Evolutionary conservation across 83 land plant species (phyloP).

Genomic region (Picea abies): DNA sequence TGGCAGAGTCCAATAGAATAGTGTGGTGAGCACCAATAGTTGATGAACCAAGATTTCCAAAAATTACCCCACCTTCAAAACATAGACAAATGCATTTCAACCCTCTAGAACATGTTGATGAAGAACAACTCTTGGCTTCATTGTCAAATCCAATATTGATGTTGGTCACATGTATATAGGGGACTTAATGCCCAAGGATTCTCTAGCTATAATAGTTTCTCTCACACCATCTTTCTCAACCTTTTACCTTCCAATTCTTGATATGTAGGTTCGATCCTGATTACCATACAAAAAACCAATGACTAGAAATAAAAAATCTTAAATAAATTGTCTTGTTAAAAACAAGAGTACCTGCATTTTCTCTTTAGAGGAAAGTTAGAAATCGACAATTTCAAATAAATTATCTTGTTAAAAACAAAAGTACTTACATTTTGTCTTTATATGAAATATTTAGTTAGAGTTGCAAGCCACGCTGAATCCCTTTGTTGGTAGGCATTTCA

Average conservation of each 20-base stretch:
- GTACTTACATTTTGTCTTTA: slow-evolving; percentile 79
- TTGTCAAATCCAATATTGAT: slow-evolving; percentile 82
- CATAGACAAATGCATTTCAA: slow-evolving; percentile 88
- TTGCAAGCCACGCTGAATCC: slow-evolving; percentile 67
- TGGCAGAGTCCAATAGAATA: slow-evolving; percentile 62
- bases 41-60: slow-evolving; percentile 35
- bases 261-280: slow-evolving; percentile 84
- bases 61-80: slow-evolving; percentile 72
- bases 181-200: slow-evolving; percentile 73
- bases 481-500: slow-evolving; percentile 74
- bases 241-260: slow-evolving; percentile 63
- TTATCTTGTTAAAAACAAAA: neutral
- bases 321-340: neutral
- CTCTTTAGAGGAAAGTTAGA: slow-evolving; percentile 55
- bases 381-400: neutral
- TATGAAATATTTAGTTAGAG: slow-evolving; percentile 85
- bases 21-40: slow-evolving; percentile 55
- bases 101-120: slow-evolving; percentile 67
- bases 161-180: slow-evolving; percentile 87
- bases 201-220: slow-evolving; percentile 86
- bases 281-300: slow-evolving; percentile 16
- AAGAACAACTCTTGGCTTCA: slow-evolving; percentile 65
- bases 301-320: neutral
- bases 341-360: slow-evolving; percentile 64
- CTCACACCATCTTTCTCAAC: slow-evolving; percentile 70